Percentiles rank a stretch among this genome's conserved stretches.
Evolutionary conservation across 805 yeast genomes (phyloP).

Genomic region (Komagataella ulmi): DNA sequence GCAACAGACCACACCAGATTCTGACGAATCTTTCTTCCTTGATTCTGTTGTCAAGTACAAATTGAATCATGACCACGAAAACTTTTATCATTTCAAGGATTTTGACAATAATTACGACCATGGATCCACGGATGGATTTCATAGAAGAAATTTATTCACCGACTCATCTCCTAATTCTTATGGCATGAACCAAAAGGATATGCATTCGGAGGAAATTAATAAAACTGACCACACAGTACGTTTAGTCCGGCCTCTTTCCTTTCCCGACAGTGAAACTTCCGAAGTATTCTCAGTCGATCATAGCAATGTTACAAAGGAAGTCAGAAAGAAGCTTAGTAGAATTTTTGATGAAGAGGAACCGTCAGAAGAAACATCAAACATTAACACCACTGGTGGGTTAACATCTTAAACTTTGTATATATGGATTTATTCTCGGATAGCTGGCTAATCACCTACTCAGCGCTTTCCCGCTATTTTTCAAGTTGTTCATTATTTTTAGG

Average conservation of each 20-base stretch:
- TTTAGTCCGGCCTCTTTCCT: background rate
- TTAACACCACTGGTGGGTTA: background rate
- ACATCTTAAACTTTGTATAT: background rate
- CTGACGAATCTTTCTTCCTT: background rate
- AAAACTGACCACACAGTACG: background rate
- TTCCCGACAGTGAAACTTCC: background rate
- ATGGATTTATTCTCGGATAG: background rate
- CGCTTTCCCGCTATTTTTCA: too few relatives aligned
- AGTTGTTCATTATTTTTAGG: too few relatives aligned
- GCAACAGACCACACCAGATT: background rate
- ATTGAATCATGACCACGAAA: background rate
- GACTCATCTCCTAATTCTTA: background rate
- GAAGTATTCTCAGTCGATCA: background rate
- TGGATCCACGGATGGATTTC: background rate
- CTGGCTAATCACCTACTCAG: too few relatives aligned
- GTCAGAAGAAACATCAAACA: background rate
- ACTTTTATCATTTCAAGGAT: background rate
- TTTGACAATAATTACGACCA: background rate
- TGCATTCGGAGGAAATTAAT: background rate
- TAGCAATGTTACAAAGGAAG: background rate
- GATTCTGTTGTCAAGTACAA: background rate
- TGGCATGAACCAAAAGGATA: background rate
- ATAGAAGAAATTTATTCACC: background rate
- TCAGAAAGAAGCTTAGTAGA: background rate
- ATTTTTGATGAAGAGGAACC: background rate